Evolutionary conservation across 176 grass and related monocot species (phyloP).

Genomic region (Puccinellia tenuiflora): DNA sequence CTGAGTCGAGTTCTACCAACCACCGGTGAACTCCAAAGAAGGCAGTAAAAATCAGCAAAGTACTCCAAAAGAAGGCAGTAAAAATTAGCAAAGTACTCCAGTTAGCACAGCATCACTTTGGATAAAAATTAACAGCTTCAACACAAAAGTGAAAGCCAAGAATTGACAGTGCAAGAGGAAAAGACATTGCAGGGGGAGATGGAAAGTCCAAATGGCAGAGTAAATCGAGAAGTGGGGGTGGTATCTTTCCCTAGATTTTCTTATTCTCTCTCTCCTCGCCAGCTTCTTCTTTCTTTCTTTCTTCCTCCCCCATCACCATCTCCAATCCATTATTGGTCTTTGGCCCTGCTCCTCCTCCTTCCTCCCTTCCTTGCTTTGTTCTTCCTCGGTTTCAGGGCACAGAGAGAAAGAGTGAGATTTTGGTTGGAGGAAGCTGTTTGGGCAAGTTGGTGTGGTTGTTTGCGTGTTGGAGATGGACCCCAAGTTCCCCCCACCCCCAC

Average conservation of each 20-base stretch:
- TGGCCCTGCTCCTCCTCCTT: background rate
- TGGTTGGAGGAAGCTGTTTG: conserved; percentile 6
- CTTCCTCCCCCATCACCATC: background rate
- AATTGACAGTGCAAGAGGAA: background rate
- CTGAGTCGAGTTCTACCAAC: conserved; percentile 14
- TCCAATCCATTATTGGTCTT: conserved; percentile 15
- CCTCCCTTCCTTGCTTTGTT: background rate
- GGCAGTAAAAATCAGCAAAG: conserved; percentile 18
- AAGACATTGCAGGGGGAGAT: background rate
- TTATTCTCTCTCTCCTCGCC: conserved; percentile 9
- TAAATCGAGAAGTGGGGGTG: conserved; percentile 54
- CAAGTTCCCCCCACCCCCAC: conserved; percentile 60
- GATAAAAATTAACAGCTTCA: background rate
- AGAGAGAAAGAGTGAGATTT: background rate
- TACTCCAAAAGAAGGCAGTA: conserved; percentile 17
- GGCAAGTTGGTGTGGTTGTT: conserved; percentile 26
- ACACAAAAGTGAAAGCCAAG: background rate
- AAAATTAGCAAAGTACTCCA: background rate
- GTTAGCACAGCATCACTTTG: background rate
- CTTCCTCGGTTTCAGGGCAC: background rate
- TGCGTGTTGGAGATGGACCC: conserved; percentile 47
- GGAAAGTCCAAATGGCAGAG: conserved; percentile 31
- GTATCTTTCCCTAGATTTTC: conserved; percentile 51
- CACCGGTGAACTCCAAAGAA: conserved; percentile 14
- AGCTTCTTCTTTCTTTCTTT: background rate